phyloP scores from a whole-genome alignment of 2,329 filamentous ascomycete species.

The Arthrobotrys sphaeroides region DNA sequence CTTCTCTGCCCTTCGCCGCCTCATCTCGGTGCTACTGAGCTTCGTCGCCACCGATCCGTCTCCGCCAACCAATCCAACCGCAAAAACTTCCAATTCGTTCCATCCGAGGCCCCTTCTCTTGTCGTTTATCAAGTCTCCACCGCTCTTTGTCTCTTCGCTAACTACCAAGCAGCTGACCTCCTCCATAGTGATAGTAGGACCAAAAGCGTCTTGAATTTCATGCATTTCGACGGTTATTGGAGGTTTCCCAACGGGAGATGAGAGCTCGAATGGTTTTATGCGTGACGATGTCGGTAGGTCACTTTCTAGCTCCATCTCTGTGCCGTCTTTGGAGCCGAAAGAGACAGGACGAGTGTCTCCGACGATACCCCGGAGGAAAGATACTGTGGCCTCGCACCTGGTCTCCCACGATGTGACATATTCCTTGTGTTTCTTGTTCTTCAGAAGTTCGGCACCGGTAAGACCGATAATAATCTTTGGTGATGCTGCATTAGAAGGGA shows the following conservation, averaged over 20 bases:
- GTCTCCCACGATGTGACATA: slow-evolving; percentile 81
- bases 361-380: slow-evolving; percentile 74
- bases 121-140: slow-evolving; percentile 86
- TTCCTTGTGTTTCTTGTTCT: slow-evolving; percentile 87
- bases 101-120: slow-evolving; percentile 79
- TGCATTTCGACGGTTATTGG: slow-evolving; percentile 77
- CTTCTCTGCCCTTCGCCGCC: slow-evolving; percentile 46
- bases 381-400: slow-evolving; percentile 74
- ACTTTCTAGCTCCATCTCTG: slow-evolving; percentile 62
- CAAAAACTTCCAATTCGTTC: slow-evolving; percentile 79
- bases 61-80: slow-evolving; percentile 85
- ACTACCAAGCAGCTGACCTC: slow-evolving; percentile 82
- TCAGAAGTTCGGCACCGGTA: slow-evolving; percentile 84
- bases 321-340: slow-evolving; percentile 61
- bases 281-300: slow-evolving; percentile 48
- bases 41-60: slow-evolving; percentile 64
- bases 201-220: slow-evolving; percentile 86
- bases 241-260: slow-evolving; percentile 17
- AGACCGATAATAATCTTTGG: slow-evolving; percentile 81
- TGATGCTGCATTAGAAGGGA: slow-evolving; percentile 56
- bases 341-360: slow-evolving; percentile 67
- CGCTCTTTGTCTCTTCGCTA: slow-evolving; percentile 84
- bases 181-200: slow-evolving; percentile 86
- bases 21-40: slow-evolving; percentile 59
- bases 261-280: slow-evolving; percentile 26